These are phyloP conservation scores for Ambrosiella beaveri DNA, from an alignment of 2,329 filamentous ascomycete species.

Conservation along the genomic window DNA sequence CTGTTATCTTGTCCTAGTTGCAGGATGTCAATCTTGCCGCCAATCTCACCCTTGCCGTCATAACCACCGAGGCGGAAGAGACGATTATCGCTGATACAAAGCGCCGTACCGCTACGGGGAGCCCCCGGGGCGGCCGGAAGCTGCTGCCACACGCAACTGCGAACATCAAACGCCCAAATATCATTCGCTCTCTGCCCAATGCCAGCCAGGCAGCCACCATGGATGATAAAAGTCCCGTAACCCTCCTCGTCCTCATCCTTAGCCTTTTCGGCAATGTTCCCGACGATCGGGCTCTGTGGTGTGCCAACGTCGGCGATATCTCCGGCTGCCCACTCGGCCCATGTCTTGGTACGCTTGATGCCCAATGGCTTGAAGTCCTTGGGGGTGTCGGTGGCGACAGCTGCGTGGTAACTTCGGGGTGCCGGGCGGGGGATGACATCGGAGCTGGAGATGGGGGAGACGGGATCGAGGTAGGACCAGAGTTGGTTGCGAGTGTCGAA, in stretches of 20 bases:
- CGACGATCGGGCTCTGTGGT: slow-evolving; percentile 41
- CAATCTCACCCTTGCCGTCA: slow-evolving; percentile 51
- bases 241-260: slow-evolving; percentile 44
- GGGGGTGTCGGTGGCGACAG: slow-evolving; percentile 40
- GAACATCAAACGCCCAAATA: slow-evolving; percentile 62
- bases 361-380: slow-evolving; percentile 27
- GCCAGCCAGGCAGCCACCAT: slow-evolving; percentile 51
- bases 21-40: slow-evolving; percentile 52
- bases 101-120: slow-evolving; percentile 47
- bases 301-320: slow-evolving; percentile 36
- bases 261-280: slow-evolving; percentile 37
- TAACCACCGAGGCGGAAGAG: slow-evolving; percentile 70
- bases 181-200: slow-evolving; percentile 45
- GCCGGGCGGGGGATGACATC: slow-evolving; percentile 31
- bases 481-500: slow-evolving; percentile 46
- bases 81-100: slow-evolving; percentile 44
- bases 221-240: slow-evolving; percentile 53
- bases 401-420: slow-evolving; percentile 55
- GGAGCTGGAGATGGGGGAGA: slow-evolving; percentile 25
- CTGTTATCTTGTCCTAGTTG: slow-evolving; percentile 35
- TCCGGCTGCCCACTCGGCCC: slow-evolving; percentile 39
- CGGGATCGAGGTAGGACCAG: slow-evolving; percentile 51
- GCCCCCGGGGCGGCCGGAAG: slow-evolving; percentile 50
- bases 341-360: slow-evolving; percentile 26
- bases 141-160: slow-evolving; percentile 46